phyloP scores from a whole-genome alignment of 2,329 filamentous ascomycete genomes.

The Calonectria hawksworthii region DNA sequence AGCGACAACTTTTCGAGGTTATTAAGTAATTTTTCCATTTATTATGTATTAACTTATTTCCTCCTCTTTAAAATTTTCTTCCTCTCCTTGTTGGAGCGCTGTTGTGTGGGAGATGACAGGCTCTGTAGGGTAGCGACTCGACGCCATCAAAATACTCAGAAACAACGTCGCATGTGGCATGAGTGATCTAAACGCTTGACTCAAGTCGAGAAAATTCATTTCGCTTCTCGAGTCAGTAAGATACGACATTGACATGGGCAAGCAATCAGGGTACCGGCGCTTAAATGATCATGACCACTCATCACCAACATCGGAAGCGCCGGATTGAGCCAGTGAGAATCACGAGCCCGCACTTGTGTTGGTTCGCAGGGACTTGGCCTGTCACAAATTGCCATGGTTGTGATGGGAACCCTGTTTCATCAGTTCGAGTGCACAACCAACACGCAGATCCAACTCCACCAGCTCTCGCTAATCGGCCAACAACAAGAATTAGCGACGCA shows the following conservation, averaged over 20 bases:
- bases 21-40: too few species aligned
- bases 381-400: not conserved
- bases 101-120: too few species aligned
- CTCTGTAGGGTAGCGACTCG: not conserved
- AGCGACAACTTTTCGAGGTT: too few species aligned
- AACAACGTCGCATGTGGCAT: not conserved
- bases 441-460: not conserved
- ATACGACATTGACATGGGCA: not conserved
- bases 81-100: too few species aligned
- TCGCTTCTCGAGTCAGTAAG: not conserved
- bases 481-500: not conserved
- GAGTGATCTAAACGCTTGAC: not conserved
- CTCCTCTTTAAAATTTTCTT: too few species aligned
- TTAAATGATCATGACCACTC: not conserved
- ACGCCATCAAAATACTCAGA: not conserved
- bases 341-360: not conserved
- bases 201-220: not conserved
- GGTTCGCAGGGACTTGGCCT: not conserved
- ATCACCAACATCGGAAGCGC: not conserved
- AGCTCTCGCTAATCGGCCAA: not conserved
- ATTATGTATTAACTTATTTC: too few species aligned
- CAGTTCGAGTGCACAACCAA: not conserved
- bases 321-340: not conserved
- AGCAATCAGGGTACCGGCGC: not conserved
- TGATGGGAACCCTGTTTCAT: not conserved